Evolutionary conservation across 257 asterid genomes (phyloP).

Genomic region (Primulina eburnea): DNA sequence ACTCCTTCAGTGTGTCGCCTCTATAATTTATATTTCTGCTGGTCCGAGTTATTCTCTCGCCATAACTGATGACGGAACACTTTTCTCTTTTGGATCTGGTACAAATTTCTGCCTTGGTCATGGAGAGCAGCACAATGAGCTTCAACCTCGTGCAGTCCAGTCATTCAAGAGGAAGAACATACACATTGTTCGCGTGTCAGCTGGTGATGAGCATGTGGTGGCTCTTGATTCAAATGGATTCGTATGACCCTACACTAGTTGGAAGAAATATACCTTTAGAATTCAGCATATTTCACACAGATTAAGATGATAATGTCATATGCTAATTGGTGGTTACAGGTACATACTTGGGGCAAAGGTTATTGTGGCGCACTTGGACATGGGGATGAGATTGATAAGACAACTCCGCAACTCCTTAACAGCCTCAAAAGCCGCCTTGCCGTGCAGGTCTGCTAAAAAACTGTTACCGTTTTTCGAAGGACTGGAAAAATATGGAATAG

Average conservation of each 20-base stretch:
- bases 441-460: constrained; percentile 55
- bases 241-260: constrained; percentile 35
- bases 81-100: constrained; percentile 78
- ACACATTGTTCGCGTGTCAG: constrained; percentile 63
- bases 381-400: constrained; percentile 79
- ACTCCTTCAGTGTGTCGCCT: constrained; percentile 31
- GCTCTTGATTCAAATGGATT: constrained; percentile 83
- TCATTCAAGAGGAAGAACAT: constrained; percentile 61
- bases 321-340: constrained; percentile 36
- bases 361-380: constrained; percentile 88
- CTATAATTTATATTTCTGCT: constrained; percentile 61
- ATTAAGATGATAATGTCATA: neutral
- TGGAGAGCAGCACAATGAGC: constrained; percentile 79
- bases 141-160: constrained; percentile 58
- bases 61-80: constrained; percentile 60
- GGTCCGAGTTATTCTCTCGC: constrained; percentile 77
- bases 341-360: constrained; percentile 91
- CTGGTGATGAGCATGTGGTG: constrained; percentile 86
- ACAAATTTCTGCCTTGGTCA: constrained; percentile 84
- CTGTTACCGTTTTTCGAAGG: neutral
- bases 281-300: neutral
- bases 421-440: constrained; percentile 56
- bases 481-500: neutral
- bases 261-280: neutral
- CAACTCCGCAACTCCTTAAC: constrained; percentile 53